These are phyloP conservation scores for Tolypocladium sp. DNA, from an alignment of 2,329 filamentous ascomycete species.

Conservation along the genomic window DNA sequence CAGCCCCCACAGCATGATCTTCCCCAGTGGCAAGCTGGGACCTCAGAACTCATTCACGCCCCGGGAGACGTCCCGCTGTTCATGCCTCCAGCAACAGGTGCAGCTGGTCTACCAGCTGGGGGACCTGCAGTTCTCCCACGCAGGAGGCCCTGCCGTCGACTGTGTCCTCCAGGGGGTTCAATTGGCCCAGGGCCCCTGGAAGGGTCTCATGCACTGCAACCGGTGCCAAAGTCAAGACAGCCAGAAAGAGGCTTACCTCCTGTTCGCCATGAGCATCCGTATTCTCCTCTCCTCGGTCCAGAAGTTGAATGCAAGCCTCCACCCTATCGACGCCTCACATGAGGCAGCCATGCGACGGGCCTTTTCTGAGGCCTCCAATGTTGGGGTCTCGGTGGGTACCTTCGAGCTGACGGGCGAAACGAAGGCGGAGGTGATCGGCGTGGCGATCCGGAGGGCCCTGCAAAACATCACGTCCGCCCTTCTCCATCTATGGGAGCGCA, in stretches of 20 bases:
- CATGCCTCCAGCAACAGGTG: background rate
- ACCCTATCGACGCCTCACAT: background rate
- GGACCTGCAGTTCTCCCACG: constrained; percentile 3
- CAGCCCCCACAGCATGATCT: no score
- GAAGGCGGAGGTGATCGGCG: background rate
- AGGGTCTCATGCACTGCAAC: background rate
- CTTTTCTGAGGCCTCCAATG: background rate
- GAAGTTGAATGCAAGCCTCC: background rate
- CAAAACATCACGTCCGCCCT: background rate
- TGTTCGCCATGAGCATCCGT: background rate
- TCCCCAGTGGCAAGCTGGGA: no score
- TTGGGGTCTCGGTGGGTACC: background rate
- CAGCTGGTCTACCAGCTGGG: background rate
- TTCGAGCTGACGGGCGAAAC: background rate
- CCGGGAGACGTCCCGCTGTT: background rate
- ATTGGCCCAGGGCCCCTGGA: background rate
- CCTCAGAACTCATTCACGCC: background rate
- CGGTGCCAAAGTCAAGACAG: background rate
- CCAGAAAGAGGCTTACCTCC: background rate
- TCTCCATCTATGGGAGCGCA: background rate
- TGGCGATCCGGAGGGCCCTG: background rate
- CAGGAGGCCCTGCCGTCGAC: background rate
- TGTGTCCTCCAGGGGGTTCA: background rate
- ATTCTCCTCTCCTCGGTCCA: background rate
- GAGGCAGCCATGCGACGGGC: background rate